phyloP scores from a whole-genome alignment of 192 early-diverging fungal species.

The Umbelopsis isabellina region DNA sequence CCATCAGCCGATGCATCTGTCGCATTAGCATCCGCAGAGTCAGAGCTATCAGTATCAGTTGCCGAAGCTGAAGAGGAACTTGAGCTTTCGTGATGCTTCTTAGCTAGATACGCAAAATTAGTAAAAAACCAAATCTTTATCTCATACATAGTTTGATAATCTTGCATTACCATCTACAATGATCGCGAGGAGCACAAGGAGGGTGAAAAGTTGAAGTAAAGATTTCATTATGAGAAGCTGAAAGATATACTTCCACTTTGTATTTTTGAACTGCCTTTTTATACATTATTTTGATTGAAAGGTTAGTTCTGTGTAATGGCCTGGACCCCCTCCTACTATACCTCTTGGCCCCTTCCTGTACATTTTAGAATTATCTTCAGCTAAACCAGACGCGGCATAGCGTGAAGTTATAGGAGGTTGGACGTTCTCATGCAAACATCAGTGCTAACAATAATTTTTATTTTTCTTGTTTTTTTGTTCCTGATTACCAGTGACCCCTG shows the following conservation, averaged over 20 bases:
- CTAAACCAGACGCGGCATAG: conserved; percentile 4
- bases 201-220: neutral
- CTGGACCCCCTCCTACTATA: neutral
- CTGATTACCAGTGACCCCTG: too few species aligned
- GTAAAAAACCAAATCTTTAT: neutral
- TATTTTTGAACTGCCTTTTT: neutral
- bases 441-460: too few species aligned
- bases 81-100: neutral
- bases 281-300: neutral
- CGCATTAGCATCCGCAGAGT: neutral
- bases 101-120: neutral
- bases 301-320: neutral
- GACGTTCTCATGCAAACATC: too few species aligned
- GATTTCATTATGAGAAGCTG: neutral
- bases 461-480: too few species aligned
- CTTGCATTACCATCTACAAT: neutral
- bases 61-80: neutral
- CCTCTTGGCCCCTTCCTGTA: neutral
- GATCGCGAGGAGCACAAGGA: neutral
- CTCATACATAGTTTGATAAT: neutral
- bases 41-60: neutral
- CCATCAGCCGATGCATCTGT: neutral
- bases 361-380: neutral
- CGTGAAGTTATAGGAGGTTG: neutral
- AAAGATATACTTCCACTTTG: neutral